Evolutionary conservation across 2,329 filamentous ascomycete species (phyloP), one percentile per base, ranked within the genome.

Genomic region (Verticillium isaacii): DNA sequence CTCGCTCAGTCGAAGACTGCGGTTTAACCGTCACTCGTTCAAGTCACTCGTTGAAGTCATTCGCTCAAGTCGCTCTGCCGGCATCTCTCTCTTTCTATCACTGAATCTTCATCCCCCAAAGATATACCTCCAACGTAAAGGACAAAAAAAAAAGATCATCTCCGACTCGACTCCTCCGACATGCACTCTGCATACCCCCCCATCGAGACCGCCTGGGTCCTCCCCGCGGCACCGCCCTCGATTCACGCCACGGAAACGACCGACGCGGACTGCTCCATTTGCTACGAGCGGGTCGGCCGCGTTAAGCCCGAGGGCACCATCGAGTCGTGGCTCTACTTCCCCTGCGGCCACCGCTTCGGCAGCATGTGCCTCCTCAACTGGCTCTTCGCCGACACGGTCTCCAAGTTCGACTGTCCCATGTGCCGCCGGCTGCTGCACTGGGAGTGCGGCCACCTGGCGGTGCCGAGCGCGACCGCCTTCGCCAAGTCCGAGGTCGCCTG

Each of bases 281-380:
- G 78, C 66, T 75, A 78, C 61, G 75, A 79, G 61, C 68, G 72
- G 5, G 72, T 80, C 39, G 77, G 77, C 60, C 59, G 71, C 14
- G 61, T 62, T 19, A 78, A 72, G 36, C 70, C 72, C 5, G 76
- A 79, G 60, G 75, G 73, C 64, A 67, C 73, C 60, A 59, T 70
- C 34, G 78, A 81, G 66, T 63, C 69, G 3, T 80, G 77, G 78
- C 73, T 74, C 19, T 63, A 67, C 32, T 68, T 81, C 7, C 74
- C 77, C 14, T 81, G 78, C 67, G 75, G 75, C 5, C 78, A 81
- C 67, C 69, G 70, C 32, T 81, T 80, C 66, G 78, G 78, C 52
- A 73, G 71, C 52, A 64, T 71, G 60, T 81, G 78, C 70, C 75
- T 79, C 68, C 78, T 78, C 62, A 71, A 71, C 57, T 80, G 79